A percentile compares a stretch with the other conserved stretches of the same genome.
phyloP scores from a whole-genome alignment of 371 early-diverging fungal species.

The Batrachochytrium dendrobatidis region DNA sequence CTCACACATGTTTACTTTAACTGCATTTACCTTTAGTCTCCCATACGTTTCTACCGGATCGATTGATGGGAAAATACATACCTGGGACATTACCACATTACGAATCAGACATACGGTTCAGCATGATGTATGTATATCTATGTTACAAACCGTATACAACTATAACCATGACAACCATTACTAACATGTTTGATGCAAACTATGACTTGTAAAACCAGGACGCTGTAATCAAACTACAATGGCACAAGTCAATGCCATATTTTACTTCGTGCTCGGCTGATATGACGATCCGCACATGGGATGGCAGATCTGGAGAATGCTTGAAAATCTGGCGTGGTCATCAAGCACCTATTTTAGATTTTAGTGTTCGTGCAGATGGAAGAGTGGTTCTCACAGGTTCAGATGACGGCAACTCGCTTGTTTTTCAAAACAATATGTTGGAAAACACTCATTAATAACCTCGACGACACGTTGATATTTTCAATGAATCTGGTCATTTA shows the following conservation, averaged over 20 bases:
- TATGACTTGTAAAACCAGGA: conserved; percentile 39
- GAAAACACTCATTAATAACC: too few species aligned
- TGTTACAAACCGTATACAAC: not conserved
- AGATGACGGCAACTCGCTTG: conserved; percentile 60
- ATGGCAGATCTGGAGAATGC: conserved; percentile 68
- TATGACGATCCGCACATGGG: conserved; percentile 75
- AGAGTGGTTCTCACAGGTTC: conserved; percentile 62
- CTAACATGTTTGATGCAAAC: not conserved
- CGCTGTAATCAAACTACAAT: conserved; percentile 72
- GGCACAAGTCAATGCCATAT: conserved; percentile 57
- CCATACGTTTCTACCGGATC: conserved; percentile 80
- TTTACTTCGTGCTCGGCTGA: conserved; percentile 70
- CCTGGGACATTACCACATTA: conserved; percentile 81
- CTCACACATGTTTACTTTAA: not conserved
- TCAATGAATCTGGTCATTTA: too few species aligned
- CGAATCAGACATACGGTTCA: conserved; percentile 57
- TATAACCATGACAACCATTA: not conserved
- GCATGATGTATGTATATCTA: conserved; percentile 42
- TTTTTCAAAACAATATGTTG: conserved; percentile 20
- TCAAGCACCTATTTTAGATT: conserved; percentile 75
- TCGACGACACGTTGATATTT: too few species aligned
- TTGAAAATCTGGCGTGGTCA: conserved; percentile 75
- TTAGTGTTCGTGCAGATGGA: conserved; percentile 72
- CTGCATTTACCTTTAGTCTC: conserved; percentile 30
- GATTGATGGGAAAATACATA: conserved; percentile 74